phyloP scores from a whole-genome alignment of 2,329 filamentous ascomycete species.

The Curvularia verruculosa region DNA sequence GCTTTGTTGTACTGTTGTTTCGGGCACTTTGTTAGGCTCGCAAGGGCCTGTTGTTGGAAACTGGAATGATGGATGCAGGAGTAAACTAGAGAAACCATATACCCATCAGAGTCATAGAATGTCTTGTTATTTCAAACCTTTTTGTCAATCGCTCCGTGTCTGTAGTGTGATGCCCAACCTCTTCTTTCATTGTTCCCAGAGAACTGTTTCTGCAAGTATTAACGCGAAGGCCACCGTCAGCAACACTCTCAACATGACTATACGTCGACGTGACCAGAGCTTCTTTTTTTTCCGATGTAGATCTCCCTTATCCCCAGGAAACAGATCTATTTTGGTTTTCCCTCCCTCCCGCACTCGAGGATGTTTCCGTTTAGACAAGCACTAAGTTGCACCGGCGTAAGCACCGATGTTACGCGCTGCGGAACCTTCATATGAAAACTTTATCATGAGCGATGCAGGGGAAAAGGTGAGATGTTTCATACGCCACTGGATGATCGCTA shows the following conservation, averaged over 20 bases:
- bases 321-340: not conserved
- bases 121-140: not conserved
- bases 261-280: not conserved
- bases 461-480: not conserved
- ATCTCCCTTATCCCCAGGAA: not conserved
- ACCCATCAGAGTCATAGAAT: not conserved
- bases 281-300: not conserved
- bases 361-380: not conserved
- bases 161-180: not conserved
- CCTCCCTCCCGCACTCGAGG: not conserved
- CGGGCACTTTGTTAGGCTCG: not conserved
- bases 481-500: no score
- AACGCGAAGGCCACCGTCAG: not conserved
- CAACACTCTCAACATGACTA: not conserved
- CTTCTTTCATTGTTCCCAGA: not conserved
- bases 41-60: not conserved
- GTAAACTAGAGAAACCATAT: not conserved
- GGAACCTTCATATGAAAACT: not conserved
- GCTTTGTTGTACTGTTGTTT: not conserved
- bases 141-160: not conserved
- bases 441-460: not conserved
- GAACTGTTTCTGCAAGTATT: not conserved
- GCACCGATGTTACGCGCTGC: not conserved
- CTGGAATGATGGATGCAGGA: not conserved
- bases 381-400: not conserved